These are phyloP conservation scores for Neckera pumila DNA, from an alignment of 225 moss, liverwort and hornwort genomes.

Conservation along the genomic window DNA sequence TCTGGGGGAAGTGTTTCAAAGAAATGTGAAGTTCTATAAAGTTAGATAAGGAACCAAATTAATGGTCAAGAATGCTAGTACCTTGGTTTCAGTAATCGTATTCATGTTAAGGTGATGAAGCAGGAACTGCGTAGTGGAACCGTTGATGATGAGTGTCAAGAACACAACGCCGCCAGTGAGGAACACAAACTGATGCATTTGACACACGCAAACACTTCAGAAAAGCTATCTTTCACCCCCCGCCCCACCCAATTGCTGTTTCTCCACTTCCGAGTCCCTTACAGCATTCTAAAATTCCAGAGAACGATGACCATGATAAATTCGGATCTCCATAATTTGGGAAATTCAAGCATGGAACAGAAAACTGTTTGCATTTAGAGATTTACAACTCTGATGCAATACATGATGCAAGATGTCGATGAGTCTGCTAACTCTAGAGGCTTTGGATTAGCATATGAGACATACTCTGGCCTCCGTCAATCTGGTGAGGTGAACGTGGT, in stretches of 20 bases:
- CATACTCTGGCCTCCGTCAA: slow-evolving; percentile 64
- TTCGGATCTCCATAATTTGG: background rate
- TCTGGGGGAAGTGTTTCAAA: background rate
- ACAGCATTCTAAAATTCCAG: background rate
- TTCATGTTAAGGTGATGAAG: slow-evolving; percentile 46
- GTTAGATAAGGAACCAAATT: background rate
- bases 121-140: slow-evolving; percentile 70
- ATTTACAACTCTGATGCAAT: background rate
- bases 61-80: background rate
- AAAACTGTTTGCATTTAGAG: background rate
- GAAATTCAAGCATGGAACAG: background rate
- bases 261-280: background rate
- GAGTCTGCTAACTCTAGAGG: background rate
- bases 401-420: background rate
- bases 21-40: background rate
- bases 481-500: slow-evolving; percentile 32
- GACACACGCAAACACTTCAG: slow-evolving; percentile 19
- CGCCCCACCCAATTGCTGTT: background rate
- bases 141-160: slow-evolving; percentile 72
- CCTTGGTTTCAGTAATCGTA: slow-evolving; percentile 57
- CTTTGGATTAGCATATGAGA: background rate
- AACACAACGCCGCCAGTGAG: slow-evolving; percentile 88
- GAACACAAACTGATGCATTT: slow-evolving; percentile 71
- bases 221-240: background rate
- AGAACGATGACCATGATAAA: background rate